These are phyloP conservation scores for Blastobotrys mokoenaii DNA, from an alignment of 805 yeast species.

Conservation along the genomic window DNA sequence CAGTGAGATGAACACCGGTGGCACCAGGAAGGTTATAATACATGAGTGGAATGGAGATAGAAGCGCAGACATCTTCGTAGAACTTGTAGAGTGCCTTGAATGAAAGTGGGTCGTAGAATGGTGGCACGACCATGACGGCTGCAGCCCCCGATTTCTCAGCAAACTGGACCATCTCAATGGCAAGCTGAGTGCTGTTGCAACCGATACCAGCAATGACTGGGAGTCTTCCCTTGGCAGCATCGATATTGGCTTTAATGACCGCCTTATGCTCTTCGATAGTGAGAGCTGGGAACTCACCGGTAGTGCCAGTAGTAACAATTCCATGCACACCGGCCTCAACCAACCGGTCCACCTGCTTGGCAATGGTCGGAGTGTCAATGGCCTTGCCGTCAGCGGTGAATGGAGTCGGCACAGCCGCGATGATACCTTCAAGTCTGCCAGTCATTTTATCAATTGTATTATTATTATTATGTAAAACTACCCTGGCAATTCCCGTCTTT, in stretches of 20 bases:
- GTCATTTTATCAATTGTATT: not conserved
- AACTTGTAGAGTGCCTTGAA: conserved; percentile 6
- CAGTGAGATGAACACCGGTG: conserved; percentile 4
- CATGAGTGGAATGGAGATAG: conserved; percentile 5
- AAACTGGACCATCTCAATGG: conserved; percentile 4
- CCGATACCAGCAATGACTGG: conserved; percentile 4
- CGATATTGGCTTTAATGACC: conserved; percentile 3
- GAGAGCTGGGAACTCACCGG: conserved; percentile 5
- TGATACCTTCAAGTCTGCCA: conserved; percentile 2
- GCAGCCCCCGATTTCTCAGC: conserved; percentile 1
- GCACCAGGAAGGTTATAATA: conserved; percentile 5
- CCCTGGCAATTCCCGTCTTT: not conserved
- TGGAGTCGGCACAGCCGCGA: conserved; percentile 6
- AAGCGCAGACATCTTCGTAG: conserved; percentile 5
- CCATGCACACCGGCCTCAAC: conserved; percentile 4
- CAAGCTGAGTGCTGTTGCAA: conserved; percentile 3
- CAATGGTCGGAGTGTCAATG: not conserved
- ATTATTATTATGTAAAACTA: not conserved
- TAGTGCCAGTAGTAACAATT: conserved; percentile 3
- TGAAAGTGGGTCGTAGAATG: conserved; percentile 5
- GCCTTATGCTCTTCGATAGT: conserved; percentile 1
- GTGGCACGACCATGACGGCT: conserved; percentile 4
- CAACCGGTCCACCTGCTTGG: conserved; percentile 1
- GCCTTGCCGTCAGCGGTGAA: conserved; percentile 2
- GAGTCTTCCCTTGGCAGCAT: conserved; percentile 2